Evolutionary conservation across 805 yeast genomes (phyloP).

Genomic region (Debaryomyces prosopidis): DNA sequence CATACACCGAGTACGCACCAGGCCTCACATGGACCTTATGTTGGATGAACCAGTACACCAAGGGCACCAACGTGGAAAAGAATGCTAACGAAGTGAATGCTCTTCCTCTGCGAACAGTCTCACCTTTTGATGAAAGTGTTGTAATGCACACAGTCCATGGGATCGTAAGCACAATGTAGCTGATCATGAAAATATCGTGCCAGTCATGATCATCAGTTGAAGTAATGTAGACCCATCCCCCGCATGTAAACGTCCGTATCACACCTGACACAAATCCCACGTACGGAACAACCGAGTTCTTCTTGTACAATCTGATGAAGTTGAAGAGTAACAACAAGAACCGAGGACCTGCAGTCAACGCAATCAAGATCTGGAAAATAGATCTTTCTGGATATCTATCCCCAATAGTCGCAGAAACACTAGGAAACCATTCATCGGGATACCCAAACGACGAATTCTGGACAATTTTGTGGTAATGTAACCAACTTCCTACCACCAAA

Average conservation of each 20-base stretch:
- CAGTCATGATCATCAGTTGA: conserved; percentile 96
- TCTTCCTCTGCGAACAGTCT: conserved; percentile 52
- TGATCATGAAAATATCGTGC: conserved; percentile 94
- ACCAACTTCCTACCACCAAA: conserved; percentile 64
- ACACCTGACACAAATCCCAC: conserved; percentile 63
- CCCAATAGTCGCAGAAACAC: conserved; percentile 96
- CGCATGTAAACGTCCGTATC: conserved; percentile 90
- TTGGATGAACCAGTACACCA: conserved; percentile 85
- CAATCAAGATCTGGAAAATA: conserved; percentile 86
- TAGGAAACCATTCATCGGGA: conserved; percentile 98
- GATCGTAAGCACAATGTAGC: conserved; percentile 81
- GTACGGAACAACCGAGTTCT: conserved; percentile 35
- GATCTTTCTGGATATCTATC: conserved; percentile 96
- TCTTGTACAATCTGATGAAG: conserved; percentile 46
- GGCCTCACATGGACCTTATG: conserved; percentile 85
- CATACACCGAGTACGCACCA: conserved; percentile 95
- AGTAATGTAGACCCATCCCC: conserved; percentile 98
- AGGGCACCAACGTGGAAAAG: conserved; percentile 73
- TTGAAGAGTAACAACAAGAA: conserved; percentile 61
- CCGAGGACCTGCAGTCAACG: conserved; percentile 91
- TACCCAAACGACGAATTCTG: conserved; percentile 83
- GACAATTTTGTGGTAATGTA: conserved; percentile 88
- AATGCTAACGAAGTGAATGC: conserved; percentile 57
- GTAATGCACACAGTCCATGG: conserved; percentile 84
- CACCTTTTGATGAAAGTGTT: conserved; percentile 43